Evolutionary conservation across 495 filamentous ascomycete species (phyloP).

Genomic region (Chaetomidium leptoderma): DNA sequence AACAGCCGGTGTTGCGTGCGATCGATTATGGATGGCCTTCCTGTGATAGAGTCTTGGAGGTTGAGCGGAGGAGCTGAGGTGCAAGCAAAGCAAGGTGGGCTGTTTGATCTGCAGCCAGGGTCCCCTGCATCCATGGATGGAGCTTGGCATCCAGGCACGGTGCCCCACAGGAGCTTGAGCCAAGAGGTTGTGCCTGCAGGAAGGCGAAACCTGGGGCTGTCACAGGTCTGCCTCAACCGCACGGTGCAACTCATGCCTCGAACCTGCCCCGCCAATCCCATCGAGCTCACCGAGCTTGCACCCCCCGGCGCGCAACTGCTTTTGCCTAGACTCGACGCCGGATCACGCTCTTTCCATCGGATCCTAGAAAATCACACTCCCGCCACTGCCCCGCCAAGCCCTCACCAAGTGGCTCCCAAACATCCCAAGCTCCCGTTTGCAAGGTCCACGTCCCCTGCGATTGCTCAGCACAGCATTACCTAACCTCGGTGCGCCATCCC

Average conservation of each 20-base stretch:
- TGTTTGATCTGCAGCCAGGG: slow-evolving; percentile 22
- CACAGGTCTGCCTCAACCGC: slow-evolving; percentile 29
- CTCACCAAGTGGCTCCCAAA: too few species aligned
- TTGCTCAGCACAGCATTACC: too few species aligned
- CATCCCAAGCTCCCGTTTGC: too few species aligned
- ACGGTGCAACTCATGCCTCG: slow-evolving; percentile 28
- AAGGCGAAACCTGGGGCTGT: slow-evolving; percentile 30
- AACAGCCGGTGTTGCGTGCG: not conserved
- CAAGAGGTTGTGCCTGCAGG: slow-evolving; percentile 15
- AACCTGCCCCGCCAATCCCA: slow-evolving; percentile 8
- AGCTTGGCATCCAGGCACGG: slow-evolving; percentile 9
- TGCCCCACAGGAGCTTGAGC: slow-evolving; percentile 6
- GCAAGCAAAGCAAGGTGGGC: not conserved
- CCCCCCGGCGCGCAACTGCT: not conserved
- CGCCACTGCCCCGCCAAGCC: not conserved
- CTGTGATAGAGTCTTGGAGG: not conserved
- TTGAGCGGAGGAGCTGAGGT: not conserved
- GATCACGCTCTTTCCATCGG: slow-evolving; percentile 25
- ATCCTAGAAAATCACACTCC: slow-evolving; percentile 9
- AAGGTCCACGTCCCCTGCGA: too few species aligned
- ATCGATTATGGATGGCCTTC: too few species aligned
- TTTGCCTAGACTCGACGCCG: slow-evolving; percentile 19
- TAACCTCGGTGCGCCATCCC: too few species aligned
- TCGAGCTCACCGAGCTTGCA: slow-evolving; percentile 4
- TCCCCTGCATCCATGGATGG: slow-evolving; percentile 16